Conservation (phyloP, 129 eudicot species). For the Flaveria bidentis region DNA sequence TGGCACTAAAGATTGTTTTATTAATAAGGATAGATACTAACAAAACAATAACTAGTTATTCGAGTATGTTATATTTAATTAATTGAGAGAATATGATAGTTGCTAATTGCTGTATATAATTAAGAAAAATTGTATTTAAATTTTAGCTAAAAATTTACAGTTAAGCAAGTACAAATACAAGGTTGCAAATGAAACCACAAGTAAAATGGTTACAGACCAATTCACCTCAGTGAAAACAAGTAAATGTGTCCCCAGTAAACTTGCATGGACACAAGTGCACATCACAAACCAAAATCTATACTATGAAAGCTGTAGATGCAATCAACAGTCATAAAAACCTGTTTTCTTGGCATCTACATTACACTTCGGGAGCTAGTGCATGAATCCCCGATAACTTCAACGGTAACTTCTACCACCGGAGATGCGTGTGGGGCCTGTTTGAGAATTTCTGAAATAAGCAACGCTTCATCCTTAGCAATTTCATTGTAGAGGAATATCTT, state of each 20-base stretch:
- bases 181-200: conserved; percentile 3
- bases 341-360: conserved; percentile 7
- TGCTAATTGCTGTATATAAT: too few species aligned
- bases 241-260: neutral
- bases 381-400: conserved; percentile 35
- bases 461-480: conserved; percentile 22
- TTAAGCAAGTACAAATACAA: neutral
- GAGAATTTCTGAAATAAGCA: neutral
- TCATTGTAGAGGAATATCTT: neutral
- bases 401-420: neutral
- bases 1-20: too few species aligned
- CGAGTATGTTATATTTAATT: too few species aligned
- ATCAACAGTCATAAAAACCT: conserved; percentile 10
- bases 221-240: neutral
- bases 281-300: conserved; percentile 22
- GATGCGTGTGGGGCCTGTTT: conserved; percentile 14
- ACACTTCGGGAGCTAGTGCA: conserved; percentile 25
- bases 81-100: too few species aligned
- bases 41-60: too few species aligned
- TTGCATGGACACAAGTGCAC: neutral
- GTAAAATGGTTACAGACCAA: conserved; percentile 1
- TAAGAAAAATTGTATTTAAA: too few species aligned
- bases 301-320: neutral
- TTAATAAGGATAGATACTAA: too few species aligned
- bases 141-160: too few species aligned